These are phyloP conservation scores for Cochlearia excelsa DNA, from an alignment of 345 rosid genomes.

Conservation along the genomic window DNA sequence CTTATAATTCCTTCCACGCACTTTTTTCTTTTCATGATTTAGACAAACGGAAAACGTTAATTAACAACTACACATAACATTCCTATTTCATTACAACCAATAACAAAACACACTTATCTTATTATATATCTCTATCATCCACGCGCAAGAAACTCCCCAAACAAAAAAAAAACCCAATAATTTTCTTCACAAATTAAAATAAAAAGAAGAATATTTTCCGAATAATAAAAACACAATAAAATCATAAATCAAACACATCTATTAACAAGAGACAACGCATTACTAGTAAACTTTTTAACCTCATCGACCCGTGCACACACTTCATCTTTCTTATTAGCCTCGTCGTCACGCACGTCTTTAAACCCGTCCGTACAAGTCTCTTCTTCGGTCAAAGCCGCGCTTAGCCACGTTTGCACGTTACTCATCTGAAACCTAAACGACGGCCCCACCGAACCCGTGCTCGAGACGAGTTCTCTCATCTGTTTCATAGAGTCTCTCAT, in stretches of 20 bases:
- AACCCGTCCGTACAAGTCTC: constrained; percentile 91
- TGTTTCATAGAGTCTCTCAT: constrained; percentile 77
- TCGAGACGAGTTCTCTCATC: constrained; percentile 50
- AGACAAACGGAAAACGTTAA: constrained; percentile 14
- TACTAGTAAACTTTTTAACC: constrained; percentile 72
- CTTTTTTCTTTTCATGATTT: constrained; percentile 22
- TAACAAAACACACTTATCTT: constrained; percentile 25
- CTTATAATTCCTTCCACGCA: constrained; percentile 3
- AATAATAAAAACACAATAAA: not conserved
- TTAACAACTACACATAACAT: constrained; percentile 2
- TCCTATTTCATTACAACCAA: constrained; percentile 23
- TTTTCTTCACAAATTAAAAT: not conserved
- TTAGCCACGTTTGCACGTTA: constrained; percentile 94
- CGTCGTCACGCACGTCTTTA: constrained; percentile 46
- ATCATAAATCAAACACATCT: constrained; percentile 36
- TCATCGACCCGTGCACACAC: constrained; percentile 47
- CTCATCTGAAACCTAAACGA: constrained; percentile 73
- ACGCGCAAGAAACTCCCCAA: constrained; percentile 24
- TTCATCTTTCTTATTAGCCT: constrained; percentile 44
- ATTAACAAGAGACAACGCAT: constrained; percentile 69
- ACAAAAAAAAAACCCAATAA: constrained; percentile 6
- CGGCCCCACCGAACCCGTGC: constrained; percentile 33
- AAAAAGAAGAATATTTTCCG: constrained; percentile 6
- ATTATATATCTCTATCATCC: constrained; percentile 25
- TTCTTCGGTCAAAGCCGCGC: constrained; percentile 85